These are phyloP conservation scores for Lipomyces sp. DNA, from an alignment of 805 yeast species.

Conservation along the genomic window DNA sequence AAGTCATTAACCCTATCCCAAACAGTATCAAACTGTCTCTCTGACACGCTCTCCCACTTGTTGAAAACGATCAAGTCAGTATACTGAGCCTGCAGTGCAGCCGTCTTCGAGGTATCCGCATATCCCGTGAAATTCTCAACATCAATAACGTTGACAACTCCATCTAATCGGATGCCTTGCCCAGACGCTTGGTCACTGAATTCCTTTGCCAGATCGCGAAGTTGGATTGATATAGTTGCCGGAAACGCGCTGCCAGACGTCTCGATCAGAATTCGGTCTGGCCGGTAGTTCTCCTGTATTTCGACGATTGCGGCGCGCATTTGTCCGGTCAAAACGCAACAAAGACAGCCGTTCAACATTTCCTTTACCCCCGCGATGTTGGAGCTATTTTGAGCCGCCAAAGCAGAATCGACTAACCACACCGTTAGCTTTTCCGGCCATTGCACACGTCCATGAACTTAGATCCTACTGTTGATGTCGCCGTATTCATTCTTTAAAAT, in stretches of 20 bases:
- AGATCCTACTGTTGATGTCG: conserved; percentile 31
- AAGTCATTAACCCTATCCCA: conserved; percentile 38
- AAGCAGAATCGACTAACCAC: conserved; percentile 33
- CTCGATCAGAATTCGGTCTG: conserved; percentile 37
- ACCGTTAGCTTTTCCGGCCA: background rate
- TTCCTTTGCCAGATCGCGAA: conserved; percentile 35
- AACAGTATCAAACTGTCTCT: conserved; percentile 35
- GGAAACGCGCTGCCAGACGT: conserved; percentile 40
- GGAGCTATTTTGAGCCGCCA: conserved; percentile 27
- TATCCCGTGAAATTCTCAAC: conserved; percentile 38
- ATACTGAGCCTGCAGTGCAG: conserved; percentile 38
- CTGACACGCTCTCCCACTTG: conserved; percentile 36
- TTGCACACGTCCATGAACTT: background rate
- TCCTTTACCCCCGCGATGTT: conserved; percentile 37
- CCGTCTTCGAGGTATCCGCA: conserved; percentile 37
- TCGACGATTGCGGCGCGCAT: conserved; percentile 37
- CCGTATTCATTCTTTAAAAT: conserved; percentile 38
- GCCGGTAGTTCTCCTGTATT: conserved; percentile 28
- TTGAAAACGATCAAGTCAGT: conserved; percentile 37
- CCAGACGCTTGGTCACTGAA: conserved; percentile 4
- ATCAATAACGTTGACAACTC: conserved; percentile 37
- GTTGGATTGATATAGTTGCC: conserved; percentile 36
- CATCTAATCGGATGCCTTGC: conserved; percentile 30
- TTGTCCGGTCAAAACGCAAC: conserved; percentile 38
- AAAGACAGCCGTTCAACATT: conserved; percentile 38